A percentile compares a stretch with the other conserved stretches of the same genome.
Evolutionary conservation across 192 early-diverging fungal species (phyloP).

Genomic region (Kickxella alabastrina): DNA sequence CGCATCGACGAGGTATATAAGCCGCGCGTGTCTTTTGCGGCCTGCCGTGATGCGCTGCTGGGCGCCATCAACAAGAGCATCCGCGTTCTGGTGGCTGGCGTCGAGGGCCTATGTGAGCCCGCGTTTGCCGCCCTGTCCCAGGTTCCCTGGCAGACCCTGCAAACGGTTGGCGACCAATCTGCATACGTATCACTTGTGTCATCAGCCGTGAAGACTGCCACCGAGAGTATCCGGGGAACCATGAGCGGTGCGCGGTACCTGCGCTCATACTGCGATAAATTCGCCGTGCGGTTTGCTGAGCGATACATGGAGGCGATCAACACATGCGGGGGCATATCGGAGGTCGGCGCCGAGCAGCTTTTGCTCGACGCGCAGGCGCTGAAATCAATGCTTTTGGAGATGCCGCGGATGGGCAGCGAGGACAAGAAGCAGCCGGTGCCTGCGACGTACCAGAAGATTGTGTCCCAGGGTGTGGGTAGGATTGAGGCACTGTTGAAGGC

Average conservation of each 20-base stretch:
- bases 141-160: slow-evolving; percentile 74
- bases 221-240: slow-evolving; percentile 57
- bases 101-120: slow-evolving; percentile 67
- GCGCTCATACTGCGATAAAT: slow-evolving; percentile 86
- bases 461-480: slow-evolving; percentile 73
- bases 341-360: slow-evolving; percentile 95
- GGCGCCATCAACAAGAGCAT: slow-evolving; percentile 62
- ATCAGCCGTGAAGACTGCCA: slow-evolving; percentile 53
- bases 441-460: slow-evolving; percentile 75
- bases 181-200: slow-evolving; percentile 74
- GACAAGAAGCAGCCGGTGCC: slow-evolving; percentile 22
- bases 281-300: slow-evolving; percentile 76
- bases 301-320: slow-evolving; percentile 69
- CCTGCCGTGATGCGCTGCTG: slow-evolving; percentile 77
- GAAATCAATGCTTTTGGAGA: slow-evolving; percentile 73
- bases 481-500: slow-evolving; percentile 89
- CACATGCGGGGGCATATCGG: slow-evolving; percentile 77
- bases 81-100: slow-evolving; percentile 60
- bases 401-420: slow-evolving; percentile 64
- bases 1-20: slow-evolving; percentile 69
- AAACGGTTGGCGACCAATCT: slow-evolving; percentile 92
- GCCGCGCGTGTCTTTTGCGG: slow-evolving; percentile 65
- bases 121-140: slow-evolving; percentile 70
- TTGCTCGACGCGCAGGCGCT: slow-evolving; percentile 91
- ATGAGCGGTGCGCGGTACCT: slow-evolving; percentile 76